Percentiles rank a stretch among this genome's conserved stretches.
Evolutionary conservation across 768 basidiomycete species (phyloP).

Genomic region (Lactarius pseudohatsudake): DNA sequence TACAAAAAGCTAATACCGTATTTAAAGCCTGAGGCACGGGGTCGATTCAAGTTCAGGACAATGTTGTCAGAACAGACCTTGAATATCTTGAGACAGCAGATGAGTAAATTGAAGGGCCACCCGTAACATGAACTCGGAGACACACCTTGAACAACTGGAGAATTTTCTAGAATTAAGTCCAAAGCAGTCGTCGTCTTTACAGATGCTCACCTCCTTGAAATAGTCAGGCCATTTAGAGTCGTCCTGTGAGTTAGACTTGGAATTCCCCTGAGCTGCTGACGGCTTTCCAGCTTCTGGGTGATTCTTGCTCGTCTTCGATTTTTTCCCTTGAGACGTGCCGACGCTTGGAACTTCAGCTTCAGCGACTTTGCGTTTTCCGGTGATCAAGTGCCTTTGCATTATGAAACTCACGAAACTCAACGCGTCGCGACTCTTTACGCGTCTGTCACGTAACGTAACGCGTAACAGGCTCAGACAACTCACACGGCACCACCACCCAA

Average conservation of each 20-base stretch:
- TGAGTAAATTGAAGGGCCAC: not conserved
- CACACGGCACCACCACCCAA: not conserved
- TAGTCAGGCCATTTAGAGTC: conserved; percentile 56
- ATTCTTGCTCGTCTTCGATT: conserved; percentile 5
- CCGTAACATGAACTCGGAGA: not conserved
- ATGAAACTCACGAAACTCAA: not conserved
- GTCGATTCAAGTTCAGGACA: not conserved
- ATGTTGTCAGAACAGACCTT: conserved; percentile 10
- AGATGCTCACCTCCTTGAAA: conserved; percentile 48
- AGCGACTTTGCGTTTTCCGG: conserved; percentile 7
- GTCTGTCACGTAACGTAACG: conserved; percentile 1
- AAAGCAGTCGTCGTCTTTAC: conserved; percentile 27
- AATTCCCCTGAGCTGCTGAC: not conserved
- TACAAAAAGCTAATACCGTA: conserved; percentile 85
- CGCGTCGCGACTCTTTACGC: not conserved
- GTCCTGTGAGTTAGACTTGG: conserved; percentile 31
- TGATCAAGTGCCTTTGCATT: conserved; percentile 13
- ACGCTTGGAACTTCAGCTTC: not conserved
- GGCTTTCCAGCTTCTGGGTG: not conserved
- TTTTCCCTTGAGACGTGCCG: not conserved
- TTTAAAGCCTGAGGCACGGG: conserved; percentile 64
- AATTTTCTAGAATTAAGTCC: not conserved
- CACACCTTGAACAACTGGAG: conserved; percentile 24
- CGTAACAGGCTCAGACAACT: not conserved
- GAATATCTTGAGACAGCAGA: conserved; percentile 17